Percentiles rank a stretch among this genome's conserved stretches.
phyloP scores from a whole-genome alignment of 768 basidiomycete species.

The Boletus eberwhitei region DNA sequence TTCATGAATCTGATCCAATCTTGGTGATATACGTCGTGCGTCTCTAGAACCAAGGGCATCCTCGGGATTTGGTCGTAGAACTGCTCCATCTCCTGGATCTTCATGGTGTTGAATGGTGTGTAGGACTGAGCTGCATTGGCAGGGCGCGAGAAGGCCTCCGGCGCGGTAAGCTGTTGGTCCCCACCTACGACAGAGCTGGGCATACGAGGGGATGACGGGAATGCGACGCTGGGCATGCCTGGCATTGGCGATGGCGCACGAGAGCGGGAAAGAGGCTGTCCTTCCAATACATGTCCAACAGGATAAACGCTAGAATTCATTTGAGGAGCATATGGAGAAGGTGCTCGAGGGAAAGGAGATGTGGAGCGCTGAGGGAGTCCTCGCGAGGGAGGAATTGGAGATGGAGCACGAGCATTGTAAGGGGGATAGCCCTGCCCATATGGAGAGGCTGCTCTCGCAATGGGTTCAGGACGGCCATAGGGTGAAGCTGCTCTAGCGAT shows the following conservation, averaged over 20 bases:
- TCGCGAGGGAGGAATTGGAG: conserved; percentile 28
- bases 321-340: conserved; percentile 29
- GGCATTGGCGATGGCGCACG: conserved; percentile 57
- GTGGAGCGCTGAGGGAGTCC: conserved; percentile 23
- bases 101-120: conserved; percentile 65
- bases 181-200: conserved; percentile 15
- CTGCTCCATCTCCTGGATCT: conserved; percentile 75
- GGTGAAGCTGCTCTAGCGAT: conserved; percentile 36
- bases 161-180: conserved; percentile 48
- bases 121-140: conserved; percentile 66
- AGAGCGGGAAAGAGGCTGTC: conserved; percentile 43
- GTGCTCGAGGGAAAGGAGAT: conserved; percentile 31
- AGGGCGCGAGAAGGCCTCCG: conserved; percentile 73
- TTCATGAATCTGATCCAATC: conserved; percentile 82
- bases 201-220: conserved; percentile 31
- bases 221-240: conserved; percentile 31
- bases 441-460: conserved; percentile 37
- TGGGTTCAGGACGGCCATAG: conserved; percentile 38
- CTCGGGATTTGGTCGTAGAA: conserved; percentile 63
- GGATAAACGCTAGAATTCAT: conserved; percentile 43
- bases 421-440: conserved; percentile 25
- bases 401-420: conserved; percentile 28
- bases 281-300: conserved; percentile 54
- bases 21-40: conserved; percentile 74
- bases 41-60: conserved; percentile 67